A percentile compares a stretch with the other conserved stretches of the same genome.
Evolutionary conservation across 805 yeast species (phyloP).

Genomic region (Pichia sporocuriosa): DNA sequence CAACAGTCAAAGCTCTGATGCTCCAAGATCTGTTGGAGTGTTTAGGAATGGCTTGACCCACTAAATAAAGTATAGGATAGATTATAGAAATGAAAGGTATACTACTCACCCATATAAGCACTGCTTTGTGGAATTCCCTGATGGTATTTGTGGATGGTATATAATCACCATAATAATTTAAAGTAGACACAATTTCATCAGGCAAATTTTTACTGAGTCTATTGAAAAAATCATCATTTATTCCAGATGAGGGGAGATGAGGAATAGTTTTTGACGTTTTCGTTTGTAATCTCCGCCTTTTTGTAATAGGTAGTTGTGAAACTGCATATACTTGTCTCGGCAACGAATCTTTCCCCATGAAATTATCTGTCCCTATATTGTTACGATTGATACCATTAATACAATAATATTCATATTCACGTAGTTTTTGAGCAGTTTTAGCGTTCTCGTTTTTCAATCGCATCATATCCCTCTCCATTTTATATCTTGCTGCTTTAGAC

Average conservation of each 20-base stretch:
- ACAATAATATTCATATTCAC: constrained; percentile 12
- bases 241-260: background rate
- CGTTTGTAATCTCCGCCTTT: background rate
- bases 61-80: constrained; percentile 4
- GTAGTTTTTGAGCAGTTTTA: constrained; percentile 5
- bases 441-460: background rate
- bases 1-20: constrained; percentile 7
- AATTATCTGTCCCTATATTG: background rate
- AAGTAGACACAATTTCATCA: background rate
- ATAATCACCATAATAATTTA: background rate
- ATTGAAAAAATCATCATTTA: background rate
- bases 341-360: no score
- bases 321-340: no score
- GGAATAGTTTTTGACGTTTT: background rate
- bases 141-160: constrained; percentile 7
- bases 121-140: constrained; percentile 8
- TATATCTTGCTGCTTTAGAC: constrained; percentile 6
- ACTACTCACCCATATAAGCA: background rate
- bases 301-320: no score
- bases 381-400: constrained; percentile 11
- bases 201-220: background rate
- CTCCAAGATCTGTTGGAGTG: constrained; percentile 7
- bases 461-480: constrained; percentile 4
- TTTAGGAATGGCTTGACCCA: constrained; percentile 8
- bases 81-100: constrained; percentile 8